Evolutionary conservation across 768 basidiomycete species (phyloP).

Genomic region (Boletus fagicola): DNA sequence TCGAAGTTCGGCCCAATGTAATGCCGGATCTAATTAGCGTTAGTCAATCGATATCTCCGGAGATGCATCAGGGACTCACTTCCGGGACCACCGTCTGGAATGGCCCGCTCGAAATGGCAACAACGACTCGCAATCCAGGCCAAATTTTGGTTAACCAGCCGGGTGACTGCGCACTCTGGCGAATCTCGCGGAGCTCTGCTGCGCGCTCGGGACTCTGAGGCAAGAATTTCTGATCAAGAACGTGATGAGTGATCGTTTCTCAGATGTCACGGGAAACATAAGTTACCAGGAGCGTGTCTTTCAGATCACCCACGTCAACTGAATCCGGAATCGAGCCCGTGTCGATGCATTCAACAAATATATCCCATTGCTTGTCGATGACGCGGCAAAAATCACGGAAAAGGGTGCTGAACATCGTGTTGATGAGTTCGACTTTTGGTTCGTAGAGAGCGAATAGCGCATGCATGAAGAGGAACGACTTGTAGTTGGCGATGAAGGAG

Average conservation of each 20-base stretch:
- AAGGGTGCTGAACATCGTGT: conserved; percentile 21
- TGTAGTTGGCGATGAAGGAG: conserved; percentile 22
- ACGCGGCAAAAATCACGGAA: conserved; percentile 23
- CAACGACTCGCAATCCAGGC: conserved; percentile 13
- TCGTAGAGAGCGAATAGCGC: conserved; percentile 23
- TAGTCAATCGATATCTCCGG: background rate
- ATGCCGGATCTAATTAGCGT: conserved; percentile 11
- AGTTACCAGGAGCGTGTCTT: conserved; percentile 11
- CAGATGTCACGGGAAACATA: background rate
- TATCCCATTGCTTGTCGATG: conserved; percentile 24
- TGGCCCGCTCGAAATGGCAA: conserved; percentile 24
- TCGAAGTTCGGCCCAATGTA: conserved; percentile 22
- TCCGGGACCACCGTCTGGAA: conserved; percentile 25
- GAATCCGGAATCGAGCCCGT: conserved; percentile 17
- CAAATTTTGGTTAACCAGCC: conserved; percentile 26
- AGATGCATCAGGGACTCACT: background rate
- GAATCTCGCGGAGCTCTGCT: conserved; percentile 15
- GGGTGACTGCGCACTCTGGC: background rate
- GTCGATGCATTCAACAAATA: conserved; percentile 18
- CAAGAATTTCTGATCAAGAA: conserved; percentile 15
- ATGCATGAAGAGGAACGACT: conserved; percentile 24
- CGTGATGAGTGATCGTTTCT: background rate
- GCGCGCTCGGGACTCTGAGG: conserved; percentile 18
- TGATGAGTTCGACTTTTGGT: conserved; percentile 21
- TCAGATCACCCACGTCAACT: conserved; percentile 13